phyloP scores from a whole-genome alignment of 768 basidiomycete species.

The Termitomyces sp. region DNA sequence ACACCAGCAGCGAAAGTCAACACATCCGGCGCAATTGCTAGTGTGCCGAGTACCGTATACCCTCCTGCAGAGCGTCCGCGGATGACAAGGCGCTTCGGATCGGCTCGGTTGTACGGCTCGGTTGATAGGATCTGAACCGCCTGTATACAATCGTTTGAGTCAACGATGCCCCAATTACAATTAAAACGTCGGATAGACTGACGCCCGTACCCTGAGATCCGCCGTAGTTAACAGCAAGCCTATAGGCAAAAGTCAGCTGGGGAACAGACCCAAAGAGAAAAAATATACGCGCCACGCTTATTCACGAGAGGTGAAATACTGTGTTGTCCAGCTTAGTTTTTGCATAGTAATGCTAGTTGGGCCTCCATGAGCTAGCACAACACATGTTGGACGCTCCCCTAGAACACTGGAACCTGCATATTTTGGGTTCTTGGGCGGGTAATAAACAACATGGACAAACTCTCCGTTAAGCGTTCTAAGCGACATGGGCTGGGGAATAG shows the following conservation, averaged over 20 bases:
- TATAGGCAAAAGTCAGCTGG: slow-evolving; percentile 19
- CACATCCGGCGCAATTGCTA: slow-evolving; percentile 33
- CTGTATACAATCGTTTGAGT: slow-evolving; percentile 61
- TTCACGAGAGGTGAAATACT: slow-evolving; percentile 67
- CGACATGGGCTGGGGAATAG: slow-evolving; percentile 42
- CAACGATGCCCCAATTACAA: slow-evolving; percentile 69
- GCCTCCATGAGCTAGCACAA: slow-evolving; percentile 66
- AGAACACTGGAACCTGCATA: slow-evolving; percentile 41
- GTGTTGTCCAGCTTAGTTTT: slow-evolving; percentile 44
- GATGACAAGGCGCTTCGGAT: slow-evolving; percentile 57
- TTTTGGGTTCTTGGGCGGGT: slow-evolving; percentile 58
- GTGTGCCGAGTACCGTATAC: slow-evolving; percentile 52
- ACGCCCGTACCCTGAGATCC: slow-evolving; percentile 75
- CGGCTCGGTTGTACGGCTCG: slow-evolving; percentile 47
- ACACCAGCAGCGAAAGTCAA: slow-evolving; percentile 57
- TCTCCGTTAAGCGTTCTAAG: slow-evolving; percentile 28
- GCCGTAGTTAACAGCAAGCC: slow-evolving; percentile 74
- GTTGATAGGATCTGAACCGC: slow-evolving; percentile 45
- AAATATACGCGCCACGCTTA: slow-evolving; percentile 54
- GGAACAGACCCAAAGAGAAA: background rate
- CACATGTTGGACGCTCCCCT: slow-evolving; percentile 61
- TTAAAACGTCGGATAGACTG: slow-evolving; percentile 57
- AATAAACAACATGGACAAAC: slow-evolving; percentile 58
- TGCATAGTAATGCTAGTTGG: slow-evolving; percentile 49
- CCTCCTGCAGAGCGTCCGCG: slow-evolving; percentile 75